Evolutionary conservation across 1,284 basidiomycete genomes (phyloP), one percentile per base, ranked within the genome.

Genomic region (Anthracocystis panici-leucophaei): DNA sequence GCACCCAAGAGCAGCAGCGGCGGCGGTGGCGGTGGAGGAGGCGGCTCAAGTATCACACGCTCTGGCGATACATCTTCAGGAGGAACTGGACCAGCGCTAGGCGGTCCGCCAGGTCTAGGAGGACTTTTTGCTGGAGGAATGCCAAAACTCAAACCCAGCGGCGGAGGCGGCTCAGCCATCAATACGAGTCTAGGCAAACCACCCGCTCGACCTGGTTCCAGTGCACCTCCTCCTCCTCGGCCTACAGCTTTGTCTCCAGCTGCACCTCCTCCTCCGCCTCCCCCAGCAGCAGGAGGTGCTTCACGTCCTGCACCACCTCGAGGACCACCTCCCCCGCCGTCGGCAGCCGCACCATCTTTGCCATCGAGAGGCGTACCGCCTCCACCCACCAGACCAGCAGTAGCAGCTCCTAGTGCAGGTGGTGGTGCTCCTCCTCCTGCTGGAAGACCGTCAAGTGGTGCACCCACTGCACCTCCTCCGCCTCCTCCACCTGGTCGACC

Each of bases 121-220:
- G 91, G 90, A 5, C 85, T 96, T 6, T 95, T 96, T 82, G 93
- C 94, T 42, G 93, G 93, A 23, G 94, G 94, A 1, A 91, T 96
- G 88, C 94, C 94, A 2, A 94, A 93, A 82, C 84, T 96, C 78
- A 95, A 92, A 87, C 73, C 76, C 3, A 68, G 68, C 51, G 68
- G 72, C 9, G 61, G 57, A 11, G 44, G 38, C 2, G 52, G 45
- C 42, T 55, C 76, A 2, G n/a, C 61, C 33, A 53, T 71, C 64
- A 69, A 75, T 21, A 48, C 73, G 0, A 53, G 41, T 65, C 65
- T 70, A n/a, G 68, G 58, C 23, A 76, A 72, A 42, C 68, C 74
- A 11, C 74, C 69, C 3, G 9, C 62, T 33, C 50, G 74, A 57
- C 74, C 74, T 4, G 74, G 65, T 10, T 61, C 62, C 12, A 40